Conservation (phyloP, 257 asterid species). For the Leptodermis oblonga region DNA sequence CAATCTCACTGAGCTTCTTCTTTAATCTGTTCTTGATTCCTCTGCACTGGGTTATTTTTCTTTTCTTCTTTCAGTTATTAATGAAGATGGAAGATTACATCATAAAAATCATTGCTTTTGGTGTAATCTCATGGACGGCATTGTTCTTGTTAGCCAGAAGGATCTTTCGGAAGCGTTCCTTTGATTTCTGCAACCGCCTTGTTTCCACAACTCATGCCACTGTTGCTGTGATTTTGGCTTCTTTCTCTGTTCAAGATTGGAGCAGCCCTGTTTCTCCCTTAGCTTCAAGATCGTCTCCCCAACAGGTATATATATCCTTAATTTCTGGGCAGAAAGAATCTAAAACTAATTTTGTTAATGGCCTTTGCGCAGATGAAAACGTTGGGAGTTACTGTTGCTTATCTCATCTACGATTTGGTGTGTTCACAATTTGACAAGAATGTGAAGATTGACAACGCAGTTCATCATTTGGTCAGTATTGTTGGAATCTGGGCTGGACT, state of each 20-base stretch:
- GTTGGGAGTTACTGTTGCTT: constrained; percentile 43
- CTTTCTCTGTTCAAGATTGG: constrained; percentile 68
- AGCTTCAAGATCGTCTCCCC: constrained; percentile 58
- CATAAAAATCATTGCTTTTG: constrained; percentile 30
- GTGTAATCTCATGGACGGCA: constrained; percentile 62
- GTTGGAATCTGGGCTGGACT: constrained; percentile 74
- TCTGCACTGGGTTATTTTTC: no score
- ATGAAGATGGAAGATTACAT: constrained; percentile 61
- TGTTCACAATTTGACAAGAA: constrained; percentile 58
- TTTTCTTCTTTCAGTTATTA: no score
- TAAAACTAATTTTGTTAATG: neutral
- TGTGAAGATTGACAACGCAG: constrained; percentile 51
- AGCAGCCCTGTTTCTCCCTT: constrained; percentile 70
- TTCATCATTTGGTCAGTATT: constrained; percentile 79
- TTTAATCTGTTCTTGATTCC: no score
- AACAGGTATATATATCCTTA: constrained; percentile 41
- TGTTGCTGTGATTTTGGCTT: constrained; percentile 53
- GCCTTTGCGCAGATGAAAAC: constrained; percentile 57
- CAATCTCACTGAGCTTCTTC: no score
- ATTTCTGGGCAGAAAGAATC: neutral
- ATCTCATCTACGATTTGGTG: constrained; percentile 62
- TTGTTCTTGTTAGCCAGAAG: constrained; percentile 43
- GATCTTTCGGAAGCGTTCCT: constrained; percentile 44
- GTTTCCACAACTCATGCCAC: constrained; percentile 66
- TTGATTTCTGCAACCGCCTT: constrained; percentile 76